phyloP scores from a whole-genome alignment of 768 basidiomycete species.

The Trametes punicea region DNA sequence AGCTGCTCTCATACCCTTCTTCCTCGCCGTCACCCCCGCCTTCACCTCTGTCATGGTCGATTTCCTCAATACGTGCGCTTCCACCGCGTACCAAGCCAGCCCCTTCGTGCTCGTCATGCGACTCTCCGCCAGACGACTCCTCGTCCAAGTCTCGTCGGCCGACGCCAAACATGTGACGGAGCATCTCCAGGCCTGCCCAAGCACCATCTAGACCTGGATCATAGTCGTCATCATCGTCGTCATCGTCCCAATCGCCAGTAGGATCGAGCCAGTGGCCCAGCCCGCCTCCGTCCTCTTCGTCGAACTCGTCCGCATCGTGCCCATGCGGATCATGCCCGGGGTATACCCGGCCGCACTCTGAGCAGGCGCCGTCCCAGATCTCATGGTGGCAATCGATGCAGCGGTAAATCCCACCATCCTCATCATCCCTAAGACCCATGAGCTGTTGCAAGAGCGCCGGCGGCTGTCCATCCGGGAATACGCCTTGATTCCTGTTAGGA shows the following conservation, averaged over 20 bases:
- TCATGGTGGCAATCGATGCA: slow-evolving; percentile 78
- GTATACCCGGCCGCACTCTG: slow-evolving; percentile 57
- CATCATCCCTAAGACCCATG: slow-evolving; percentile 65
- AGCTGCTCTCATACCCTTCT: slow-evolving; percentile 49
- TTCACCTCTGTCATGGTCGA: slow-evolving; percentile 17
- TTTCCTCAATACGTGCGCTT: neutral
- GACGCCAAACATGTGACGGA: slow-evolving; percentile 17
- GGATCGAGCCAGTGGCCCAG: neutral
- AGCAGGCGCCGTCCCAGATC: slow-evolving; percentile 67
- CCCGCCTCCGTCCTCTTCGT: slow-evolving; percentile 3
- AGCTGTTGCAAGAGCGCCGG: slow-evolving; percentile 34
- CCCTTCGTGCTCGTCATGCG: neutral
- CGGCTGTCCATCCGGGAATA: slow-evolving; percentile 22
- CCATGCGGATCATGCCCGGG: slow-evolving; percentile 40
- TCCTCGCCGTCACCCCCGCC: slow-evolving; percentile 31
- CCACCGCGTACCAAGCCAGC: neutral
- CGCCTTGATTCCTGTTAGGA: neutral
- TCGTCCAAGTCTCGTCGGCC: slow-evolving; percentile 15
- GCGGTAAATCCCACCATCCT: slow-evolving; percentile 75
- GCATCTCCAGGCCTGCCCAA: slow-evolving; percentile 21
- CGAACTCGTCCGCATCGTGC: slow-evolving; percentile 1
- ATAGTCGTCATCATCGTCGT: slow-evolving; percentile 28
- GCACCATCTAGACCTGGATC: slow-evolving; percentile 22
- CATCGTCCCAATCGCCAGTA: neutral
- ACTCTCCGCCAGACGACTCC: neutral